These are phyloP conservation scores for Teunomyces pallodes DNA, from an alignment of 805 yeast genomes.

Conservation along the genomic window DNA sequence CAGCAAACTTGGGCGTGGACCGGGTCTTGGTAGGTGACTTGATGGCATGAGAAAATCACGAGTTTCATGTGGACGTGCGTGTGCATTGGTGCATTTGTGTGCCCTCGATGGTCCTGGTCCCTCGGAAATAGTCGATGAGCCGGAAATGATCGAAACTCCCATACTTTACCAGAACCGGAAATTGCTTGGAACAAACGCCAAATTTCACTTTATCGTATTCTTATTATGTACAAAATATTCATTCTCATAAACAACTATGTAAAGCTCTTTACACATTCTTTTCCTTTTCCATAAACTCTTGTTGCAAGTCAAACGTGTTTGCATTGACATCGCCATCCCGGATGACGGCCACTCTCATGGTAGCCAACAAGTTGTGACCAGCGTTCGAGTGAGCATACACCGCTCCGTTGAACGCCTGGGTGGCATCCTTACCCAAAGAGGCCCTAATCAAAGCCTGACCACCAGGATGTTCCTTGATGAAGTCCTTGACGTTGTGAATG, in stretches of 20 bases:
- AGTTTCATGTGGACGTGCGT: background rate
- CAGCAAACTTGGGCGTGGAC: too few relatives aligned
- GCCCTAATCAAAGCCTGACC: constrained; percentile 71
- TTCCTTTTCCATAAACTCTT: constrained; percentile 41
- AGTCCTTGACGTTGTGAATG: constrained; percentile 69
- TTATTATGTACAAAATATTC: background rate
- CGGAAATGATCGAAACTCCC: too few relatives aligned
- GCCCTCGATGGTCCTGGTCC: too few relatives aligned
- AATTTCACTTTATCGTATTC: background rate
- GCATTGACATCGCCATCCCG: constrained; percentile 60
- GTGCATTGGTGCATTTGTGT: too few relatives aligned
- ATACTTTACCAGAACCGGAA: too few relatives aligned
- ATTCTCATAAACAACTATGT: too few relatives aligned
- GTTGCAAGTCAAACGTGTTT: constrained; percentile 54
- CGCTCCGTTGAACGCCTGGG: constrained; percentile 82
- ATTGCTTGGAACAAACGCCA: background rate
- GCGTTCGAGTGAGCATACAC: constrained; percentile 85
- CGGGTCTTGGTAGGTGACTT: too few relatives aligned
- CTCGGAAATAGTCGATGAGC: too few relatives aligned
- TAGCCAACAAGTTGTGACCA: constrained; percentile 78
- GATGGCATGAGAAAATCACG: too few relatives aligned
- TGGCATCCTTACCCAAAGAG: constrained; percentile 77
- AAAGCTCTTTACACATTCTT: constrained; percentile 1
- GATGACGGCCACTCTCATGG: constrained; percentile 79
- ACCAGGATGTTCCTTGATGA: constrained; percentile 80